phyloP scores from a whole-genome alignment of 2,329 filamentous ascomycete species.

The Xylaria polymorpha region DNA sequence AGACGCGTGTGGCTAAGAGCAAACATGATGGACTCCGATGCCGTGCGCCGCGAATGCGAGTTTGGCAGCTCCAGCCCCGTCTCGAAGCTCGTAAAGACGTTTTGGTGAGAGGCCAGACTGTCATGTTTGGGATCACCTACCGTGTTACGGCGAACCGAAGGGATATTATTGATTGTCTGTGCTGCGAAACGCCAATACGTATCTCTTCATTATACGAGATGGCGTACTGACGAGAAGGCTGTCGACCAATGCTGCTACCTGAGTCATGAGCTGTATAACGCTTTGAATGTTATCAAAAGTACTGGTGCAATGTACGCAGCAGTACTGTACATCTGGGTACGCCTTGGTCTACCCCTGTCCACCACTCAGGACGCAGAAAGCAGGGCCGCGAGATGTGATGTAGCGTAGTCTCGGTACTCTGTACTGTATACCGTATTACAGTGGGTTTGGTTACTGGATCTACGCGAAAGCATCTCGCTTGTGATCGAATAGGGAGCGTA shows the following conservation, averaged over 20 bases:
- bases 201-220: conserved; percentile 16
- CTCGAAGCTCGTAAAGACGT: conserved; percentile 20
- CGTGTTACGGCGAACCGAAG: conserved; percentile 18
- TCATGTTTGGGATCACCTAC: conserved; percentile 20
- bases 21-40: conserved; percentile 45
- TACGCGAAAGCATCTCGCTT: conserved; percentile 40
- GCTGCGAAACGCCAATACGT: conserved; percentile 8
- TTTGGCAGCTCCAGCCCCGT: conserved; percentile 45
- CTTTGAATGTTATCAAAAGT: not conserved
- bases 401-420: conserved; percentile 7
- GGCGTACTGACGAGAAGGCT: conserved; percentile 6
- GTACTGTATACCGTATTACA: conserved; percentile 16
- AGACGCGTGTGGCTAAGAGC: conserved; percentile 39
- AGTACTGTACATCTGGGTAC: conserved; percentile 29
- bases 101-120: conserved; percentile 12
- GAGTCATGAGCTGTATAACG: conserved; percentile 16
- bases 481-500: conserved; percentile 30
- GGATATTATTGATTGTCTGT: conserved; percentile 19
- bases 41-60: conserved; percentile 46
- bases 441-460: conserved; percentile 39
- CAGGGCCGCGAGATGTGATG: conserved; percentile 39
- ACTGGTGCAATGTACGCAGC: not conserved
- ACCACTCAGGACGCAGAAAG: conserved; percentile 15
- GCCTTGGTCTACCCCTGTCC: conserved; percentile 29
- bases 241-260: conserved; percentile 13